Base-by-base conservation (phyloP, 768 basidiomycete genomes). In the Favolaschia claudopus region DNA sequence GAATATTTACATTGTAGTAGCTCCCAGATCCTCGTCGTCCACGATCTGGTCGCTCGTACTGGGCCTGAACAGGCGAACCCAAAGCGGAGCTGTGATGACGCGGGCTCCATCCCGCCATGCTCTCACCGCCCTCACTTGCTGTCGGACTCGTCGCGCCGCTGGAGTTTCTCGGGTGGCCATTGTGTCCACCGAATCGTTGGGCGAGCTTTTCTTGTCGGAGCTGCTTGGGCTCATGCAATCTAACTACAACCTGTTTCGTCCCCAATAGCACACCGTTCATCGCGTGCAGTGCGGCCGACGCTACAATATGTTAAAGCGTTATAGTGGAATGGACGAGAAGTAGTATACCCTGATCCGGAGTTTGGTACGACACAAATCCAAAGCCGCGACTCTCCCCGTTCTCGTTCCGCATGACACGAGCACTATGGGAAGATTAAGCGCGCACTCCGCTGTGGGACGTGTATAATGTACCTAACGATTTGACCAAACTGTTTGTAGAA, bases 361-460 rank as follows among this genome's bases (percentile, higher is more conserved):
- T 83, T 70, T 93, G 91, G 74, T 78, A 96, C 3, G 91, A 93
- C 38, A 96, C 95, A 67, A 96, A 96, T 27, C 95, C 95, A 70
- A 96, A 96, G 10, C 94, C 90, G 64, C 92, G 88, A 74, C 90
- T 89, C 47, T 89, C 87, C 31, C 91, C 90, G 57, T 61, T 75
- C 68, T 95, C 93, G 65, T 92, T 93, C 22, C 91, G 86, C 95
- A 96, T 95, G 37, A 96, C 93, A 57, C 94, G 89, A 40, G 95
- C 95, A 76, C 93, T 93, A 51, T n/a, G 20, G 32, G 39, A 6
- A 31, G 45, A 10, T 46, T 51, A 40, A 45, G 52, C 29, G n/a
- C 31, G 40, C 4, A 25, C 14, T 33, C 13, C 34, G 12, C 22
- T 4, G 19, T 34, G 24, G 13, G 8, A 62, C 27, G 19, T 33